These are phyloP conservation scores for Myxozyma geophila DNA, from an alignment of 805 yeast species.

Conservation along the genomic window DNA sequence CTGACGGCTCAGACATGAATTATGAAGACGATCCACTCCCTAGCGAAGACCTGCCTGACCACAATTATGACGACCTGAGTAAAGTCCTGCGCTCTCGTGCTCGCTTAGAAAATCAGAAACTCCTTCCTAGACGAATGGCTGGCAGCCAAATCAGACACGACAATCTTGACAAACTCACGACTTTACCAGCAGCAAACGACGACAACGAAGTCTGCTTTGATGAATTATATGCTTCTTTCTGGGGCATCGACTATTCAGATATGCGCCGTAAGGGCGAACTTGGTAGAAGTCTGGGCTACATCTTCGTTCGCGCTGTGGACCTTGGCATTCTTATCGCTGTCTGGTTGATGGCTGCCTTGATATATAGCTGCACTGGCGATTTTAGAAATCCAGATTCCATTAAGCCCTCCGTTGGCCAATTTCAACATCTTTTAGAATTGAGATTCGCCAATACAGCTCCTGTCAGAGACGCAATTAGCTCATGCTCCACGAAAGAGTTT, in stretches of 20 bases:
- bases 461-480: background rate
- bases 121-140: background rate
- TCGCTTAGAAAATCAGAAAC: constrained; percentile 4
- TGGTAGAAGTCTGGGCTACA: background rate
- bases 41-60: background rate
- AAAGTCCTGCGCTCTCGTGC: constrained; percentile 8
- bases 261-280: background rate
- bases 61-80: background rate
- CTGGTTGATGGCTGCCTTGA: constrained; percentile 5
- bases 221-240: constrained; percentile 2
- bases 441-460: constrained; percentile 1
- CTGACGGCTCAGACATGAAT: background rate
- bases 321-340: background rate
- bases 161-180: constrained; percentile 3
- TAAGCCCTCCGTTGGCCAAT: background rate
- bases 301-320: constrained; percentile 2
- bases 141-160: constrained; percentile 1
- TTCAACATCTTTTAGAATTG: constrained; percentile 2
- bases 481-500: background rate
- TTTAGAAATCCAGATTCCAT: background rate
- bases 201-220: background rate
- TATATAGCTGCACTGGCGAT: constrained; percentile 9
- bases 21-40: background rate
- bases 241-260: constrained; percentile 9
- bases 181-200: background rate